Evolutionary conservation across 768 basidiomycete genomes (phyloP).

Genomic region (Suillus ampliporus): DNA sequence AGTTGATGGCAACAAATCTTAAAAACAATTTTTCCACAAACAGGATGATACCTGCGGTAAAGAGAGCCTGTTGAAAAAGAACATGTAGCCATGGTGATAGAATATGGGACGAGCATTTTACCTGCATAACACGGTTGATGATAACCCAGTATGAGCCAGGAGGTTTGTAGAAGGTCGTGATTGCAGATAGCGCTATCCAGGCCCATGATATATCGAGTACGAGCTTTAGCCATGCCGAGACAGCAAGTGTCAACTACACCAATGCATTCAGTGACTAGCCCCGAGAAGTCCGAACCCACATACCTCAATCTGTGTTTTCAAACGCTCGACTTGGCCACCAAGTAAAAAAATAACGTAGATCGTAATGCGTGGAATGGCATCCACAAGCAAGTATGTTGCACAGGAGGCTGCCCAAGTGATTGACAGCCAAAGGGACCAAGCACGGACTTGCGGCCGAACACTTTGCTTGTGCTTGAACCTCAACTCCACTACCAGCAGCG

Average conservation of each 20-base stretch:
- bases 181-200: constrained; percentile 75
- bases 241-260: constrained; percentile 65
- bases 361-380: constrained; percentile 61
- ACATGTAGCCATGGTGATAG: constrained; percentile 15
- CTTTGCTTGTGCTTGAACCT: constrained; percentile 53
- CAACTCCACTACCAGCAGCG: constrained; percentile 69
- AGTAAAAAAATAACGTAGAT: constrained; percentile 58
- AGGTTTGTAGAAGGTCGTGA: constrained; percentile 61
- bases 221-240: constrained; percentile 74
- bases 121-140: constrained; percentile 76
- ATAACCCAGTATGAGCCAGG: constrained; percentile 69
- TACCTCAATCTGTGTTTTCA: constrained; percentile 75
- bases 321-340: constrained; percentile 66
- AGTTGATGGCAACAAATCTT: constrained; percentile 80
- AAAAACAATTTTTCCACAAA: constrained; percentile 66
- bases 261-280: constrained; percentile 4
- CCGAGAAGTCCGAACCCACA: constrained; percentile 15
- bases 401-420: constrained; percentile 69
- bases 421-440: constrained; percentile 72
- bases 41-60: constrained; percentile 48
- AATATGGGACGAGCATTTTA: constrained; percentile 28
- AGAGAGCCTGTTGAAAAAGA: constrained; percentile 44
- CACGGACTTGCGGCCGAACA: constrained; percentile 60
- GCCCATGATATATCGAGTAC: constrained; percentile 69
- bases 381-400: constrained; percentile 66